Evolutionary conservation across 441 rosid species (phyloP).

Genomic region (Flueggea neowawraea): DNA sequence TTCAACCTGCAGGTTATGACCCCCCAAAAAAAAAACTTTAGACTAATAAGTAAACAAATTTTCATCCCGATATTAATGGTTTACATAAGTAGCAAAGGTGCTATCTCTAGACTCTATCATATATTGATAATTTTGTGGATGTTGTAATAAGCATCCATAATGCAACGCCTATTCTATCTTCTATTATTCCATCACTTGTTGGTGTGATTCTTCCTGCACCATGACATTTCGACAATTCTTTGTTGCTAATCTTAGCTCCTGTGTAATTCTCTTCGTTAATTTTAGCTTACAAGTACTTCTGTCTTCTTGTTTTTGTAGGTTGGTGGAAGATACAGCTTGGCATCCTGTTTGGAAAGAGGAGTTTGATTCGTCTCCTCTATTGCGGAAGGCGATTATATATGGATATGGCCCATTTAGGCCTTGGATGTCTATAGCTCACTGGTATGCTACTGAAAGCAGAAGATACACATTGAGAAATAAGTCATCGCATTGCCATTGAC

Average conservation of each 20-base stretch:
- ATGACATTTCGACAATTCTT: too few relatives aligned
- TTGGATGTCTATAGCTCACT: conserved; percentile 96
- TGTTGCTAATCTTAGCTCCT: neutral
- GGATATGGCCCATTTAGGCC: conserved; percentile 92
- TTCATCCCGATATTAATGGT: too few relatives aligned
- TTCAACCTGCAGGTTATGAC: too few relatives aligned
- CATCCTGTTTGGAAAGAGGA: conserved; percentile 79
- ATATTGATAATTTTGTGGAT: too few relatives aligned
- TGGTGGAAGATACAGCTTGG: conserved; percentile 92
- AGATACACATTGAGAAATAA: neutral
- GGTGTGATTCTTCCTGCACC: too few relatives aligned
- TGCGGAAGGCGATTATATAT: conserved; percentile 67
- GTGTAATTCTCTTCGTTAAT: neutral
- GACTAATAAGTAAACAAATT: too few relatives aligned
- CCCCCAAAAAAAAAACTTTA: too few relatives aligned
- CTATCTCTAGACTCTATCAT: too few relatives aligned
- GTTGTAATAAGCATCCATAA: too few relatives aligned
- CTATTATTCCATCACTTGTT: too few relatives aligned
- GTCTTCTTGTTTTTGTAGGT: conserved; percentile 37
- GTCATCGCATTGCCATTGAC: neutral
- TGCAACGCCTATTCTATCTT: too few relatives aligned
- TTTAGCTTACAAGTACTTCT: neutral
- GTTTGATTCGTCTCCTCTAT: conserved; percentile 50
- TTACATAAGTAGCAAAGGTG: too few relatives aligned
- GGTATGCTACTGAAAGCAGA: conserved; percentile 32